Conservation (phyloP, 352 stramenopile genomes). For the Globisporangium nodosum region DNA sequence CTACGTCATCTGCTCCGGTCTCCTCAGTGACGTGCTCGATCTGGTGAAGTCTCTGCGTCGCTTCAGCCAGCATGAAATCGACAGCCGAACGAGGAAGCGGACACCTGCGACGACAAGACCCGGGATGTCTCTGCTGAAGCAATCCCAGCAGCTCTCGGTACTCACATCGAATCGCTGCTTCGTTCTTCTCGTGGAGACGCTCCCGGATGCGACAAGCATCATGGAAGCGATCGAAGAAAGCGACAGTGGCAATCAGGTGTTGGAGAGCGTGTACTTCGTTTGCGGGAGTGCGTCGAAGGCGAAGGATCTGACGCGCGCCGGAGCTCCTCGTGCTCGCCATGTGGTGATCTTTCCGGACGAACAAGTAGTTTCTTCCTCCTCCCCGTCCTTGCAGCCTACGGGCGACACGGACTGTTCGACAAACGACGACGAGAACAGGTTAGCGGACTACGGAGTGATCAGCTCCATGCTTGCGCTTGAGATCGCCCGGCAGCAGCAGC, state of each 20-base stretch:
- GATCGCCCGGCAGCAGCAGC: constrained; percentile 13
- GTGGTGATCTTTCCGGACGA: constrained; percentile 25
- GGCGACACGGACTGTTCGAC: constrained; percentile 9
- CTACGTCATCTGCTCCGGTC: constrained; percentile 23
- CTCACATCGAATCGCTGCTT: constrained; percentile 3
- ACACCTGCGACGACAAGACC: neutral
- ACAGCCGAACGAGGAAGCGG: neutral
- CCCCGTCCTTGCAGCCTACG: neutral
- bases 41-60: constrained; percentile 10
- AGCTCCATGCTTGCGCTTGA: constrained; percentile 36
- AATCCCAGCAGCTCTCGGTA: constrained; percentile 2
- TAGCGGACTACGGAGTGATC: constrained; percentile 35
- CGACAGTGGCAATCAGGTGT: constrained; percentile 10
- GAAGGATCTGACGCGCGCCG: constrained; percentile 23
- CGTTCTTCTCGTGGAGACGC: constrained; percentile 11
- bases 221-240: constrained; percentile 15
- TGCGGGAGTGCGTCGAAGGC: constrained; percentile 20
- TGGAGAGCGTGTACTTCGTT: constrained; percentile 28
- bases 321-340: constrained; percentile 19
- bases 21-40: constrained; percentile 7
- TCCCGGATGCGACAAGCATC: constrained; percentile 21
- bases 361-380: neutral
- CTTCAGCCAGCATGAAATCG: constrained; percentile 9
- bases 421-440: constrained; percentile 18
- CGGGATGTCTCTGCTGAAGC: neutral